Percentiles rank a stretch among this genome's conserved stretches.
Evolutionary conservation across 1,284 basidiomycete genomes (phyloP).

Genomic region (Rhodotorula sp.): DNA sequence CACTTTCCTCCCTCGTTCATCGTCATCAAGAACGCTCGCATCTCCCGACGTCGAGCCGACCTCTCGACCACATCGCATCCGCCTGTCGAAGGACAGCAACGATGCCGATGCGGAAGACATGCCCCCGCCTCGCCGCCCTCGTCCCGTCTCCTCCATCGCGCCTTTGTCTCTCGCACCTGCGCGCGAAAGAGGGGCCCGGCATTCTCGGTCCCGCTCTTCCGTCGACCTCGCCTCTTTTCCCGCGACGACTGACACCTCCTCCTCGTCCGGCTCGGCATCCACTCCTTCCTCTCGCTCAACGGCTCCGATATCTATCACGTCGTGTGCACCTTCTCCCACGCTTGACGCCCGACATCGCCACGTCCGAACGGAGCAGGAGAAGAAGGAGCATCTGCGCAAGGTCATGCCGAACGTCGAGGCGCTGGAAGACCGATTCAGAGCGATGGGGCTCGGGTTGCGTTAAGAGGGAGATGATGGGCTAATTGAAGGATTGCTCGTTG

Average conservation of each 20-base stretch:
- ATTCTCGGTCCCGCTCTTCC: not conserved
- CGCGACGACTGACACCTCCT: not conserved
- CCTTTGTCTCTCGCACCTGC: not conserved
- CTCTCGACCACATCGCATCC: not conserved
- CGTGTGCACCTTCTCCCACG: not conserved
- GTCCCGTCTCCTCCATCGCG: not conserved
- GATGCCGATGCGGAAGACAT: slow-evolving; percentile 4
- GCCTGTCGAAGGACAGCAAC: not conserved
- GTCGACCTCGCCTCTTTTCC: not conserved
- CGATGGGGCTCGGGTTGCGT: slow-evolving; percentile 27
- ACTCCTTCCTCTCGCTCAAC: not conserved
- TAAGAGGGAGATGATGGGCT: no score
- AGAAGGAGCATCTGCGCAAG: slow-evolving; percentile 26
- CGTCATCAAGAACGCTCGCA: not conserved
- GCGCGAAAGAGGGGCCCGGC: not conserved
- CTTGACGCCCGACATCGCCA: not conserved
- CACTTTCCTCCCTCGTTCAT: not conserved
- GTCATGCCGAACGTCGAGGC: slow-evolving; percentile 41
- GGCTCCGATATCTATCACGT: not conserved
- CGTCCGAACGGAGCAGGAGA: slow-evolving; percentile 26
- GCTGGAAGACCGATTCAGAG: slow-evolving; percentile 34
- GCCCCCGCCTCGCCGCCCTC: not conserved
- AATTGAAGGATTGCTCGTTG: no score
- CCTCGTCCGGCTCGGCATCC: not conserved
- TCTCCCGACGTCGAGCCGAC: not conserved